Conservation (phyloP, 2,329 filamentous ascomycete species). For the Arthrobotrys entomopaga region DNA sequence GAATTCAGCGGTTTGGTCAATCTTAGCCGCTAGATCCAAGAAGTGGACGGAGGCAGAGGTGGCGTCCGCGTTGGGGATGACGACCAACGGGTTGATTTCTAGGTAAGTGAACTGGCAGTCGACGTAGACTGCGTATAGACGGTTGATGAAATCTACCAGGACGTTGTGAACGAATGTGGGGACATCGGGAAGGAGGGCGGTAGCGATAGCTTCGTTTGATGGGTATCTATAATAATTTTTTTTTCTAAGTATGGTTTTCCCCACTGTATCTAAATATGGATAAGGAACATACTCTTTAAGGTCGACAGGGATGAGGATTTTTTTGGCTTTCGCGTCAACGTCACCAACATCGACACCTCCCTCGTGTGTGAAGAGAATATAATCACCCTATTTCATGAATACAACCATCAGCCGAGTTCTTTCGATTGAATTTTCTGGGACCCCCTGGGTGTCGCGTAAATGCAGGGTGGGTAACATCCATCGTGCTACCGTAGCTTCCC, state of each 20-base stretch:
- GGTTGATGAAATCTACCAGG: conserved; percentile 97
- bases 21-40: conserved; percentile 97
- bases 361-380: conserved; percentile 99
- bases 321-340: conserved; percentile 98
- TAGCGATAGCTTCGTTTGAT: conserved; percentile 92
- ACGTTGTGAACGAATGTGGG: conserved; percentile 97
- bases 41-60: conserved; percentile 97
- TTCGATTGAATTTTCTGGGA: conserved; percentile 21
- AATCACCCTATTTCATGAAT: conserved; percentile 78
- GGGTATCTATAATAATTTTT: conserved; percentile 70
- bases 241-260: not conserved
- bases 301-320: conserved; percentile 96
- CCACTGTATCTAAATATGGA: too few relatives aligned
- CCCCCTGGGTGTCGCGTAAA: conserved; percentile 29
- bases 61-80: conserved; percentile 90
- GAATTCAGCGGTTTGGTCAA: conserved; percentile 98
- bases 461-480: conserved; percentile 14
- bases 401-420: conserved; percentile 6
- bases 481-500: conserved; percentile 41
- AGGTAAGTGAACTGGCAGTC: conserved; percentile 99
- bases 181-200: conserved; percentile 86
- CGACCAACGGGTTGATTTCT: conserved; percentile 98
- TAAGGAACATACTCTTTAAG: conserved; percentile 71
- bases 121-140: conserved; percentile 97
- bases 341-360: conserved; percentile 99